These are phyloP conservation scores for Voacanga thouarsii DNA, from an alignment of 257 asterid species.

Conservation along the genomic window DNA sequence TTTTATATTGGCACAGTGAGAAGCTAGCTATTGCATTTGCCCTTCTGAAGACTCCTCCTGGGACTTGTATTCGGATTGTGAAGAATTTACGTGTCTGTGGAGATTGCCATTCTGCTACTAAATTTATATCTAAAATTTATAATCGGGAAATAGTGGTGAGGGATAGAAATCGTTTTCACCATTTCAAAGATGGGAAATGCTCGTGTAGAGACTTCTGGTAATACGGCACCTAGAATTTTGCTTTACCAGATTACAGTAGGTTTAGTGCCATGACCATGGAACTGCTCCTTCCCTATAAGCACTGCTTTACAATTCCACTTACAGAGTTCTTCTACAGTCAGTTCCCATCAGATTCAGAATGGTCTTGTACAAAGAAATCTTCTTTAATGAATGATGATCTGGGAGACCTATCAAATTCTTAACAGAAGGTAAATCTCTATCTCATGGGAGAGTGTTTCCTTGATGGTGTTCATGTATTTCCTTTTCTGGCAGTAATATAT, in stretches of 20 bases:
- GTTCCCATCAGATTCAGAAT: neutral
- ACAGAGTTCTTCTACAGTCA: neutral
- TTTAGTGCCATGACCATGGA: neutral
- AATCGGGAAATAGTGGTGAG: slow-evolving; percentile 49
- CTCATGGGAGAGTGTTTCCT: neutral
- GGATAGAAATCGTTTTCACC: slow-evolving; percentile 57
- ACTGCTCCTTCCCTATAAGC: neutral
- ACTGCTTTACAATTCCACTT: neutral
- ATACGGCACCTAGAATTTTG: neutral
- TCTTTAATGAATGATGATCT: neutral
- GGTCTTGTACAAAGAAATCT: neutral
- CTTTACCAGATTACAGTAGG: neutral
- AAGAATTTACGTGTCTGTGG: slow-evolving; percentile 53
- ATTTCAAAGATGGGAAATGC: slow-evolving; percentile 46
- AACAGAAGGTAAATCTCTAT: neutral
- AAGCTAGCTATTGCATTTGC: slow-evolving; percentile 64
- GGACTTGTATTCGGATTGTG: slow-evolving; percentile 42
- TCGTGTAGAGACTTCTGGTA: slow-evolving; percentile 57
- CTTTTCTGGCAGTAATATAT: neutral
- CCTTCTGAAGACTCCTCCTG: slow-evolving; percentile 44
- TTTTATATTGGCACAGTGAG: slow-evolving; percentile 48
- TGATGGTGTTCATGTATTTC: neutral
- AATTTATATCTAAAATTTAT: slow-evolving; percentile 47
- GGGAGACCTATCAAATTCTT: neutral
- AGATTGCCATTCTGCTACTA: slow-evolving; percentile 58